phyloP scores from a whole-genome alignment of 208 protist species.

The Leishmania tropica region DNA sequence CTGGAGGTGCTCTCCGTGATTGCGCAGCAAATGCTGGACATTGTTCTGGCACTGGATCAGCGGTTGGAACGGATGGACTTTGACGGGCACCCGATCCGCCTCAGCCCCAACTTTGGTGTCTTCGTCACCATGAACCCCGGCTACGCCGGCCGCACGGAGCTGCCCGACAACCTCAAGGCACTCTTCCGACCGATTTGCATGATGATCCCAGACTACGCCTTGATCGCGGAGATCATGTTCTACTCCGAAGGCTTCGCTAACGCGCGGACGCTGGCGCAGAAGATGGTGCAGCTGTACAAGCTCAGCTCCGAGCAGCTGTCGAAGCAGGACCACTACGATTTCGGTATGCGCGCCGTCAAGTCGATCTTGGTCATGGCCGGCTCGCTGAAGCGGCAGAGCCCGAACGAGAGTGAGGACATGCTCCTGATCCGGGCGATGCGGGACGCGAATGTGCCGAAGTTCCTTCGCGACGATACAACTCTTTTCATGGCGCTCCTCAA shows the following conservation, averaged over 20 bases:
- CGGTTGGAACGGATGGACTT: slow-evolving; percentile 91
- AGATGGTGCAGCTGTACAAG: slow-evolving; percentile 97
- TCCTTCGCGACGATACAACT: slow-evolving; percentile 93
- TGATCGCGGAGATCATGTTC: slow-evolving; percentile 98
- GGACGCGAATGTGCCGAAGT: slow-evolving; percentile 95
- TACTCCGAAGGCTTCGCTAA: slow-evolving; percentile 97
- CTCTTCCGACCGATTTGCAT: slow-evolving; percentile 98
- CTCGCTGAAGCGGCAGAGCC: slow-evolving; percentile 87
- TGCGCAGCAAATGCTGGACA: slow-evolving; percentile 96
- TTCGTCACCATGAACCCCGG: slow-evolving; percentile 99
- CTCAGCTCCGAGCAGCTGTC: slow-evolving; percentile 96
- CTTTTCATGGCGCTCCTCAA: slow-evolving; percentile 94
- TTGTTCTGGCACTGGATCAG: slow-evolving; percentile 91
- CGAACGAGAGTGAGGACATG: slow-evolving; percentile 93
- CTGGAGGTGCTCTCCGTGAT: slow-evolving; percentile 97
- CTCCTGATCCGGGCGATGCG: slow-evolving; percentile 95
- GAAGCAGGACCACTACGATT: slow-evolving; percentile 97
- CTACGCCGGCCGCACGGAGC: slow-evolving; percentile 97
- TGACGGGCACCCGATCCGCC: slow-evolving; percentile 92
- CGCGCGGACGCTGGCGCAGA: slow-evolving; percentile 93
- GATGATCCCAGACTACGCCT: slow-evolving; percentile 97
- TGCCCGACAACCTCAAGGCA: slow-evolving; percentile 98
- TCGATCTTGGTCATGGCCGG: slow-evolving; percentile 96
- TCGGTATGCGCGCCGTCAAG: slow-evolving; percentile 96
- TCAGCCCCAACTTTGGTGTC: slow-evolving; percentile 95